phyloP scores from a whole-genome alignment of 1,284 basidiomycete genomes.

The Rhodotorula sp. region DNA sequence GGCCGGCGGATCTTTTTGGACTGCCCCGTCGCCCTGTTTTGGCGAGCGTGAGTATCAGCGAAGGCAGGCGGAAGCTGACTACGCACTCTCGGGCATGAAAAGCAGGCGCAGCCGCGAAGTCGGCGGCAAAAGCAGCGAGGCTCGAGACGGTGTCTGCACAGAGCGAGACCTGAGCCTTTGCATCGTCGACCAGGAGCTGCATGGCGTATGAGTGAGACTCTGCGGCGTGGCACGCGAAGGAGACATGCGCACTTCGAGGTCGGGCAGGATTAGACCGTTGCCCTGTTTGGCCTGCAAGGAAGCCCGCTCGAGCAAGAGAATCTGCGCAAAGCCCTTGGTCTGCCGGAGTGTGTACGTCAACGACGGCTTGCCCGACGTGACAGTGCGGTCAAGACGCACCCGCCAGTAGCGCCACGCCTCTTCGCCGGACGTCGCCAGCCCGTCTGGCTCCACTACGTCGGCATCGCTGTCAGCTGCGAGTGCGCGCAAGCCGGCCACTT shows the following conservation, averaged over 20 bases:
- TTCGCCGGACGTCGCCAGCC: neutral
- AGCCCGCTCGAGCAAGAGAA: conserved; percentile 6
- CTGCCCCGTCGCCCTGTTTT: neutral
- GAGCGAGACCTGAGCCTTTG: conserved; percentile 47
- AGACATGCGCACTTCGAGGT: conserved; percentile 21
- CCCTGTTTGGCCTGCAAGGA: conserved; percentile 14
- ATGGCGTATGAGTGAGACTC: neutral
- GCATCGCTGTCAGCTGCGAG: conserved; percentile 61
- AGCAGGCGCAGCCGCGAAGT: conserved; percentile 35
- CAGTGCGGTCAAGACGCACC: neutral
- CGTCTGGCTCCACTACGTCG: conserved; percentile 19
- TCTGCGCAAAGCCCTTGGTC: conserved; percentile 26
- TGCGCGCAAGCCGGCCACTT: conserved; percentile 56
- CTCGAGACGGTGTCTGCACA: conserved; percentile 54
- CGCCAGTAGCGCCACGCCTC: neutral
- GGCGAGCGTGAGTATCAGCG: neutral
- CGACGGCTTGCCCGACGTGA: neutral
- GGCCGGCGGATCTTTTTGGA: neutral
- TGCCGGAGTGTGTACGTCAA: neutral
- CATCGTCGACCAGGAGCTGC: conserved; percentile 24
- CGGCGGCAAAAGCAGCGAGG: conserved; percentile 47
- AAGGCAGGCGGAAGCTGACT: no score
- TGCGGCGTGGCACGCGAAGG: no score
- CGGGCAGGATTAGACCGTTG: conserved; percentile 29
- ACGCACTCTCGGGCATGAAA: conserved; percentile 1